These are phyloP conservation scores for Streptanthus diversifolius DNA, from an alignment of 345 rosid genomes.

Conservation along the genomic window DNA sequence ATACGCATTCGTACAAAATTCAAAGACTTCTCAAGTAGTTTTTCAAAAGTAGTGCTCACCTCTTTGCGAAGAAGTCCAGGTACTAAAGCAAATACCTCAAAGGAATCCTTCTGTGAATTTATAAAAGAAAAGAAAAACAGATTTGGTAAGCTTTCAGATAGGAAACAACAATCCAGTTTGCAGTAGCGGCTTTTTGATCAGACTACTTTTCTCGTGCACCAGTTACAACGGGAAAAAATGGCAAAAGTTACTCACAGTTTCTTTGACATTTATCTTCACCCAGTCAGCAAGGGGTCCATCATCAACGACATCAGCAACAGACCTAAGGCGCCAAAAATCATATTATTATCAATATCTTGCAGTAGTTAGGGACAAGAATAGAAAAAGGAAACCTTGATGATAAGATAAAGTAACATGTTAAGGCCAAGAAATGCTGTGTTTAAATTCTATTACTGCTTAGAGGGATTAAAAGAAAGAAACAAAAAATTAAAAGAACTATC, in stretches of 20 bases:
- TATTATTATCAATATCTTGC: not conserved
- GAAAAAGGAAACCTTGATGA: not conserved
- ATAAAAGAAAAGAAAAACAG: not conserved
- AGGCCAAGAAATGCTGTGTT: not conserved
- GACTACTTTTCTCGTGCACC: not conserved
- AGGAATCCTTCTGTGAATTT: constrained; percentile 61
- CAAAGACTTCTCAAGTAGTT: constrained; percentile 5
- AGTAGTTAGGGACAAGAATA: not conserved
- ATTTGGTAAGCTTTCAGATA: constrained; percentile 25
- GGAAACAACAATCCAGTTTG: constrained; percentile 17
- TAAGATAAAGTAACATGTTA: not conserved
- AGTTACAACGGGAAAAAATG: not conserved
- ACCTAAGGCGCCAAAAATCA: constrained; percentile 39
- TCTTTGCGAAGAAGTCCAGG: constrained; percentile 89
- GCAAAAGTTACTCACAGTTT: constrained; percentile 47
- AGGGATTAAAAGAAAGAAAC: not conserved
- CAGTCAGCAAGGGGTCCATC: constrained; percentile 81
- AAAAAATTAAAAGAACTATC: not conserved
- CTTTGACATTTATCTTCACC: constrained; percentile 88
- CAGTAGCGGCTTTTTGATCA: not conserved
- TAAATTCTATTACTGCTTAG: not conserved
- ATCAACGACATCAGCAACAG: constrained; percentile 53
- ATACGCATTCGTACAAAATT: not conserved
- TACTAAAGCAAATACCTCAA: constrained; percentile 77
- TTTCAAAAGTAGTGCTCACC: constrained; percentile 40